These are phyloP conservation scores for Pseudogymnoascus sp. DNA, from an alignment of 2,329 filamentous ascomycete species.

Conservation along the genomic window DNA sequence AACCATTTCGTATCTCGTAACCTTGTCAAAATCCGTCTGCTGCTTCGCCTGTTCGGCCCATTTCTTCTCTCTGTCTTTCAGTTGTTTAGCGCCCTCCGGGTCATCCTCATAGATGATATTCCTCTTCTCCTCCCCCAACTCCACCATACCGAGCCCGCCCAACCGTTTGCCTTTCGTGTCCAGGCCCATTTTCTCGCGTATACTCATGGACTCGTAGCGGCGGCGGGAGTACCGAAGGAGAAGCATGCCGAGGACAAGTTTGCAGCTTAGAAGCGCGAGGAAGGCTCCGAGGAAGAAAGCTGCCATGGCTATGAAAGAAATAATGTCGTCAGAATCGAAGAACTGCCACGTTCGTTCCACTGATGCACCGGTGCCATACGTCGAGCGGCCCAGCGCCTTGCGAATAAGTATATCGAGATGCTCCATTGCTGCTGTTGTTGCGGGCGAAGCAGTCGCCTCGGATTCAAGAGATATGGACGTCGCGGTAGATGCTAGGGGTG, in stretches of 20 bases:
- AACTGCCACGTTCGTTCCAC: conserved; percentile 28
- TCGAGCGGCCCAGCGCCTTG: conserved; percentile 66
- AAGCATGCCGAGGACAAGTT: conserved; percentile 81
- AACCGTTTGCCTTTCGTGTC: conserved; percentile 67
- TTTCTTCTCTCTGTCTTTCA: conserved; percentile 57
- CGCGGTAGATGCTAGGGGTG: conserved; percentile 60
- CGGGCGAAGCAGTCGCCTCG: conserved; percentile 56
- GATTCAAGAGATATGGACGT: conserved; percentile 60
- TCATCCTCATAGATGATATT: conserved; percentile 84
- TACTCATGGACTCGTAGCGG: conserved; percentile 72
- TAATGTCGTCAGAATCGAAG: conserved; percentile 55
- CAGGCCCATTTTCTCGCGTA: conserved; percentile 51
- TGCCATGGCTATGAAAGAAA: conserved; percentile 73
- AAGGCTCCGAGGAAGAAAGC: conserved; percentile 80
- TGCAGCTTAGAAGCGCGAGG: conserved; percentile 74
- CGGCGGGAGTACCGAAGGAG: conserved; percentile 72
- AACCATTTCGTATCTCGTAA: conserved; percentile 84
- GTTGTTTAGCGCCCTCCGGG: conserved; percentile 55
- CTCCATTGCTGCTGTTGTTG: conserved; percentile 68
- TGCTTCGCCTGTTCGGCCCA: conserved; percentile 51
- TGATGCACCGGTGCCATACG: conserved; percentile 45
- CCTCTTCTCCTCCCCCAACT: conserved; percentile 80
- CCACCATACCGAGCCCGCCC: conserved; percentile 77
- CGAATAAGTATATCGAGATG: conserved; percentile 73
- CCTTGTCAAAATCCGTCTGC: conserved; percentile 57